A percentile compares a stretch with the other conserved stretches of the same genome.
Conservation (phyloP, 1,284 basidiomycete genomes). For the Chiua sp. region DNA sequence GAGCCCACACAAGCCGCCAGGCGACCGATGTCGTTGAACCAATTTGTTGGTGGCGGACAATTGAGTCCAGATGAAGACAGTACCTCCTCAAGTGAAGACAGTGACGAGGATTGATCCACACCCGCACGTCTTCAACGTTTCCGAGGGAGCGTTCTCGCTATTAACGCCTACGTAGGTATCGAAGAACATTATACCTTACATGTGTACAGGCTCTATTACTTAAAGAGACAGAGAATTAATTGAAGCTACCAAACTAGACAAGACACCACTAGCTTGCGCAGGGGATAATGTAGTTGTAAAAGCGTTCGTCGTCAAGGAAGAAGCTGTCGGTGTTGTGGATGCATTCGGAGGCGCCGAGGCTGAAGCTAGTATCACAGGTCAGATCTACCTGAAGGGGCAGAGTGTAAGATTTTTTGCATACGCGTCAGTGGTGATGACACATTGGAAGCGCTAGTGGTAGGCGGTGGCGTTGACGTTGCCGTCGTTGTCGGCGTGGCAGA, state of each 20-base stretch:
- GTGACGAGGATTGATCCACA: slow-evolving; percentile 60
- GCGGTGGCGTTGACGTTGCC: slow-evolving; percentile 13
- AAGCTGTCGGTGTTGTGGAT: slow-evolving; percentile 11
- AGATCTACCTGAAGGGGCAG: not conserved
- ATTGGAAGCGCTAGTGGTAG: slow-evolving; percentile 39
- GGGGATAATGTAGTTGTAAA: slow-evolving; percentile 17
- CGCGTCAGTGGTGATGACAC: slow-evolving; percentile 54
- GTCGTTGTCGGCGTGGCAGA: slow-evolving; percentile 8
- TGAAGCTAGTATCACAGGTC: slow-evolving; percentile 2
- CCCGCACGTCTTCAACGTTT: not conserved
- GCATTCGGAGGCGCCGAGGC: not conserved
- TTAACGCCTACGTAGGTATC: slow-evolving; percentile 7
- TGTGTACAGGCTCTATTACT: slow-evolving; percentile 1
- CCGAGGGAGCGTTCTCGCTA: slow-evolving; percentile 4
- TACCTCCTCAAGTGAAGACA: slow-evolving; percentile 68
- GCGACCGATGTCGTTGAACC: slow-evolving; percentile 58
- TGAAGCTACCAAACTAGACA: slow-evolving; percentile 7
- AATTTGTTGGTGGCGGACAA: slow-evolving; percentile 48
- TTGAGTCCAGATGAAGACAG: slow-evolving; percentile 58
- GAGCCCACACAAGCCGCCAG: slow-evolving; percentile 38
- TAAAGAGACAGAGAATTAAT: slow-evolving; percentile 9
- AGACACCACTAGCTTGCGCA: slow-evolving; percentile 19
- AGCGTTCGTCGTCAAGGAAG: not conserved
- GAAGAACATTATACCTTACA: slow-evolving; percentile 6
- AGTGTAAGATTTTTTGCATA: not conserved